Evolutionary conservation across 345 rosid species (phyloP).

Genomic region (Trapa bicornis): DNA sequence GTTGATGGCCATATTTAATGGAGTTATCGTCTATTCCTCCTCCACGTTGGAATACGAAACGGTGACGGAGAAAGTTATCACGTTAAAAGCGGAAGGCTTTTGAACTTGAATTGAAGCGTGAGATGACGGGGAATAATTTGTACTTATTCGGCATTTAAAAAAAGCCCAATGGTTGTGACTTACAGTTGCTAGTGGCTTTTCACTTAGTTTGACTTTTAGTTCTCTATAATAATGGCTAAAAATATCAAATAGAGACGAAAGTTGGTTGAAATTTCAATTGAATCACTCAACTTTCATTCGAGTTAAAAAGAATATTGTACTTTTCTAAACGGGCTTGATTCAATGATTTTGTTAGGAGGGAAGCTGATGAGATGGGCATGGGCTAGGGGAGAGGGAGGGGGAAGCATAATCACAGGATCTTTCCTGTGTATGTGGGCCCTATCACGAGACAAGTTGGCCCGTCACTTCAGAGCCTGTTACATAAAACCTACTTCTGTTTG

Average conservation of each 20-base stretch:
- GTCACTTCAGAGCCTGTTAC: not conserved
- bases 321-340: too few species aligned
- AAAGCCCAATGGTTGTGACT: not conserved
- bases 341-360: too few species aligned
- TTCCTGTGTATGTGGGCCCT: not conserved
- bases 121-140: not conserved
- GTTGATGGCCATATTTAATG: conserved; percentile 6
- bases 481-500: not conserved
- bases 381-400: too few species aligned
- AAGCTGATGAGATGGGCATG: too few species aligned
- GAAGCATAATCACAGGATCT: not conserved
- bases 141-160: too few species aligned
- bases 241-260: too few species aligned
- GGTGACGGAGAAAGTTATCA: not conserved
- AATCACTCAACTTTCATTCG: too few species aligned
- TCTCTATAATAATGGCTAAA: not conserved
- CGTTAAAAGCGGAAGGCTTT: conserved; percentile 1
- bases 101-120: not conserved
- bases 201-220: too few species aligned
- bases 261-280: too few species aligned
- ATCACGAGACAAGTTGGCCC: conserved; percentile 1
- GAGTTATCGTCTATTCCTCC: conserved; percentile 2
- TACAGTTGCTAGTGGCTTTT: not conserved
- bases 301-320: too few species aligned
- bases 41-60: conserved; percentile 6